Conservation (phyloP, 805 yeast species). For the Hanseniaspora singularis region DNA sequence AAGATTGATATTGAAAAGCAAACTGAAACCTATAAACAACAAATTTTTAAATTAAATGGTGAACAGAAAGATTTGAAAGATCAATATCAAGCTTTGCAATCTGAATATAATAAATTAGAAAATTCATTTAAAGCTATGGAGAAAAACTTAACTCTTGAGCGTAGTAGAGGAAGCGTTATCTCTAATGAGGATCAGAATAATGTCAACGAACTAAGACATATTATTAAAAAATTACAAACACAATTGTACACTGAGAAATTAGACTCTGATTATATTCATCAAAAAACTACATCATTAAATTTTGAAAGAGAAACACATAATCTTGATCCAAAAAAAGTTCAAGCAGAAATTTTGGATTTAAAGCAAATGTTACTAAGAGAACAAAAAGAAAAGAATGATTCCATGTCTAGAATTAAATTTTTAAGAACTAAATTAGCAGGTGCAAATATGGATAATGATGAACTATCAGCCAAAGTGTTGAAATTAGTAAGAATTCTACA, state of each 20-base stretch:
- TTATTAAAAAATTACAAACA: conserved; percentile 31
- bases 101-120: conserved; percentile 27
- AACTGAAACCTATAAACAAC: conserved; percentile 22
- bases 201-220: conserved; percentile 16
- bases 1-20: conserved; percentile 18
- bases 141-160: not conserved
- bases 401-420: conserved; percentile 46
- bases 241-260: conserved; percentile 27
- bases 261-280: conserved; percentile 24
- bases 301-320: conserved; percentile 25
- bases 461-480: conserved; percentile 33
- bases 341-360: conserved; percentile 41
- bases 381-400: conserved; percentile 32
- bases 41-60: conserved; percentile 21
- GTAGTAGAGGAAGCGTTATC: no score
- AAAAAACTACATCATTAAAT: conserved; percentile 26
- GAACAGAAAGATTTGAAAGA: conserved; percentile 34
- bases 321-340: conserved; percentile 26
- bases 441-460: conserved; percentile 49
- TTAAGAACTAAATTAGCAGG: conserved; percentile 54
- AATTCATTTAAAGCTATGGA: not conserved
- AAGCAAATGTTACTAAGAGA: conserved; percentile 40
- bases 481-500: conserved; percentile 27
- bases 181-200: conserved; percentile 30
- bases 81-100: conserved; percentile 28